phyloP scores from a whole-genome alignment of 164 flowering plant genomes.

The Santalum album region DNA sequence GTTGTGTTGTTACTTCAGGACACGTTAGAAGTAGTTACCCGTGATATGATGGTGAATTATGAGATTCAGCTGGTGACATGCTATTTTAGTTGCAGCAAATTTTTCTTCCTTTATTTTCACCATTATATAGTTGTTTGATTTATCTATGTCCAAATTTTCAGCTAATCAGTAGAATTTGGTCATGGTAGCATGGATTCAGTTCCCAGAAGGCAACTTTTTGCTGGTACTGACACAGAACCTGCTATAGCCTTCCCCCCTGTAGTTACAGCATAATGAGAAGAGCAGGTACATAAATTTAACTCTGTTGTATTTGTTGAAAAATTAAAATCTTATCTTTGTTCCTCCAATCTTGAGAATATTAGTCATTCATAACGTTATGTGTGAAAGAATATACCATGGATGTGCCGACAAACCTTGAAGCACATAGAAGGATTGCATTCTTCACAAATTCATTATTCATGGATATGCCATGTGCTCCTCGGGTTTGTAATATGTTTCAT shows the following conservation, averaged over 20 bases:
- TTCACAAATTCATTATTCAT: constrained; percentile 87
- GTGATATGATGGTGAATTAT: constrained; percentile 95
- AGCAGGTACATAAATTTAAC: constrained; percentile 72
- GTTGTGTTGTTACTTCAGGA: constrained; percentile 86
- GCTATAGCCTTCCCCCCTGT: constrained; percentile 72
- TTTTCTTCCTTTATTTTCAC: too few relatives aligned
- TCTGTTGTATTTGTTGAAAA: too few relatives aligned
- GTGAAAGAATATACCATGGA: constrained; percentile 82
- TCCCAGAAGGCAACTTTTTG: constrained; percentile 77
- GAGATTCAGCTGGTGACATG: constrained; percentile 66
- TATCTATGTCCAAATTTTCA: constrained; percentile 19
- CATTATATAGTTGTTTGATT: too few relatives aligned
- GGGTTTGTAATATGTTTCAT: constrained; percentile 92
- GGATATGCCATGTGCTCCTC: constrained; percentile 96
- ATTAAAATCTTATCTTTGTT: too few relatives aligned
- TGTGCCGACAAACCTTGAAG: constrained; percentile 89
- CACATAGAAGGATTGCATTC: constrained; percentile 82
- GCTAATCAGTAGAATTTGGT: constrained; percentile 84
- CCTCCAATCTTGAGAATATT: not conserved
- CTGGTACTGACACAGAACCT: constrained; percentile 63
- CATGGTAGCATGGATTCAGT: constrained; percentile 71
- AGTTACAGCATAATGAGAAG: constrained; percentile 91
- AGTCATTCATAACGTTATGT: constrained; percentile 23
- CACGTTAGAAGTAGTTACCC: constrained; percentile 93
- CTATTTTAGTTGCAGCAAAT: not conserved